Evolutionary conservation across 179 eudicot species (phyloP), one percentile per base, ranked within the genome.

Genomic region (Drosera spatulata): DNA sequence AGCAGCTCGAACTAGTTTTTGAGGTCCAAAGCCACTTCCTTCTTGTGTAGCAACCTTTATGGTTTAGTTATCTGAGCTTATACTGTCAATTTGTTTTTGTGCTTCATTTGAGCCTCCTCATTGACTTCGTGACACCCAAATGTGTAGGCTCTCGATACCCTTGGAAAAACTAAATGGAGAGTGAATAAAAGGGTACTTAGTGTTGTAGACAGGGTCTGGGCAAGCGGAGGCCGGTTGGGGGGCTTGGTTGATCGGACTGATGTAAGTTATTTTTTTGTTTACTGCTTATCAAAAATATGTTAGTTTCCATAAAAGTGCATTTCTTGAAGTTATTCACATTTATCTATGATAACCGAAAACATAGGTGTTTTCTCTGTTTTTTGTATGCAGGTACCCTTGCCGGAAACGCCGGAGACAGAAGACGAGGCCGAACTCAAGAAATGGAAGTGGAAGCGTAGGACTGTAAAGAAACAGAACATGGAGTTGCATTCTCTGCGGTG

Each of bases 401-500:
- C 99, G 46, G 90, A 82, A 70, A 68, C 89, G 67, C 97, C 94
- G 52, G 95, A 81, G 67, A 89, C 97, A 39, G 95, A 86, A 53
- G 96, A 89, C 65, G 86, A 79, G 52, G 56, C 69, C 39, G 48
- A 73, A 61, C 65, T 77, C 14, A 82, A 42, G 78, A 86, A 86
- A 77, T 93, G 96, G 96, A 89, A 64, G 70, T 86, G 99, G 99
- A 79, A 84, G 77, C 71, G 78, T 46, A 86, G 65, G 66, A 44
- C 60, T 63, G 68, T 74, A 55, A 84, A 84, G 72, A 93, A 93
- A 80, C 90, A 81, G 68, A 93, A 93, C 63, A 71, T 82, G 7
- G 99, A 93, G 74, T 79, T 90, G 72, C 85, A 93, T 75, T 86
- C 96, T 41, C 95, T 73, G 69, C 91, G 99, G 38, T 89, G 99